Conservation (phyloP, 148 eudicot species). For the Oxyria digyna region DNA sequence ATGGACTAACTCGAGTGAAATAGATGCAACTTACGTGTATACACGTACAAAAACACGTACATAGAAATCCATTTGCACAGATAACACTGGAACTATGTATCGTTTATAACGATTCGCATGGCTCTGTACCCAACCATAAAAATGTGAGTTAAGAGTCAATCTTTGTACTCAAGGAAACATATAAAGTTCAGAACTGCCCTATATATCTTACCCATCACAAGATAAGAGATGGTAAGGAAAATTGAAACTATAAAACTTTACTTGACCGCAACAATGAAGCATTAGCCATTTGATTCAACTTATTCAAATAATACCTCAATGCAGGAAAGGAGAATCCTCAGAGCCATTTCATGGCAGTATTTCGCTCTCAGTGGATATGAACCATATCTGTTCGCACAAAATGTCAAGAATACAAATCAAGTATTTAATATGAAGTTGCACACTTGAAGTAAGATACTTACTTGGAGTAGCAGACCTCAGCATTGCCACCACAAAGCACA, state of each 20-base stretch:
- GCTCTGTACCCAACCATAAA: slow-evolving; percentile 45
- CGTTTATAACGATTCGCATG: slow-evolving; percentile 98
- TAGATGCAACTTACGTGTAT: slow-evolving; percentile 50
- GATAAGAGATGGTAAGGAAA: not conserved
- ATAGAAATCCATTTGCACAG: slow-evolving; percentile 83
- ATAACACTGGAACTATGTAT: slow-evolving; percentile 81
- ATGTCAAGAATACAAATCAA: not conserved
- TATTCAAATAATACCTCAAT: slow-evolving; percentile 52
- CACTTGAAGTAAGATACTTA: slow-evolving; percentile 22
- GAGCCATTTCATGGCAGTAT: slow-evolving; percentile 95
- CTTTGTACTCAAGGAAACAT: not conserved
- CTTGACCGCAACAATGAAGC: not conserved
- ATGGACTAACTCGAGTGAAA: not conserved
- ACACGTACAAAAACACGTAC: slow-evolving; percentile 94
- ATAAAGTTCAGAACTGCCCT: not conserved
- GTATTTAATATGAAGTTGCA: not conserved
- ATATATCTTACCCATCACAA: not conserved
- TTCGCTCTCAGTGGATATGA: slow-evolving; percentile 76
- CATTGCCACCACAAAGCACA: slow-evolving; percentile 88
- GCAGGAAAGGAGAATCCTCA: slow-evolving; percentile 84
- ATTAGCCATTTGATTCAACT: not conserved
- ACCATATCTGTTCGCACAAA: slow-evolving; percentile 50
- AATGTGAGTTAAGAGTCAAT: not conserved
- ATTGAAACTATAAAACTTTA: not conserved
- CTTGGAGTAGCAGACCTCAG: slow-evolving; percentile 99